Conservation (phyloP, 192 early-diverging fungal genomes). For the Diversispora eburnea region DNA sequence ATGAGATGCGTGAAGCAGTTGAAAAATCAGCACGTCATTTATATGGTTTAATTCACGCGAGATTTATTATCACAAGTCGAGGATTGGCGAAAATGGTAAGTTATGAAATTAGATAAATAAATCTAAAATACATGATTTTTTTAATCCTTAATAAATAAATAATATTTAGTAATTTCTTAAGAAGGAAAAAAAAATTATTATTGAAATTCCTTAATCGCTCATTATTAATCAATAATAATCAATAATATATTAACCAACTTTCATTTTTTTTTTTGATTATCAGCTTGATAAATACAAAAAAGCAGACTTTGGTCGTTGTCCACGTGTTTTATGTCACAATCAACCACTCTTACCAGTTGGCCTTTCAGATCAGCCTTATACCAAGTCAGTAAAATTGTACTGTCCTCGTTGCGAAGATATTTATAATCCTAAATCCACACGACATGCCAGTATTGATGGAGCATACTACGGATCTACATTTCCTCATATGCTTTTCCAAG, state of each 20-base stretch:
- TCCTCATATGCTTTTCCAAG: slow-evolving; percentile 94
- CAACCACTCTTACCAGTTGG: slow-evolving; percentile 90
- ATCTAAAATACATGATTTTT: too few species aligned
- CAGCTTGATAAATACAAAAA: slow-evolving; percentile 89
- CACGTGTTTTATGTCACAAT: slow-evolving; percentile 86
- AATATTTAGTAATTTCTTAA: too few species aligned
- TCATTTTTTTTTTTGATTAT: slow-evolving; percentile 3
- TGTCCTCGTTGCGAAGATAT: slow-evolving; percentile 96
- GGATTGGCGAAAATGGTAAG: slow-evolving; percentile 90
- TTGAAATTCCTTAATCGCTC: too few species aligned
- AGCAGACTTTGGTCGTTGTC: slow-evolving; percentile 95
- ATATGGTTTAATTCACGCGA: slow-evolving; percentile 98
- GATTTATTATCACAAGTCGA: slow-evolving; percentile 89
- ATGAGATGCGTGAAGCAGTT: slow-evolving; percentile 73
- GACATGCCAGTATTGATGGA: slow-evolving; percentile 86
- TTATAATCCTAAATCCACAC: slow-evolving; percentile 86
- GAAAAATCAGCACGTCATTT: slow-evolving; percentile 87
- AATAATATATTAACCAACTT: not conserved
- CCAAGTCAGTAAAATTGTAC: slow-evolving; percentile 89
- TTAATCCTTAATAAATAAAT: too few species aligned
- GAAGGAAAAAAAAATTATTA: too few species aligned
- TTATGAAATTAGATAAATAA: not conserved
- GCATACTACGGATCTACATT: slow-evolving; percentile 96
- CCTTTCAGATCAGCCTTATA: slow-evolving; percentile 78
- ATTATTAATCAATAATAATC: not conserved